phyloP scores from a whole-genome alignment of 306 rosid genomes.

The Hippophae rhamnoides region DNA sequence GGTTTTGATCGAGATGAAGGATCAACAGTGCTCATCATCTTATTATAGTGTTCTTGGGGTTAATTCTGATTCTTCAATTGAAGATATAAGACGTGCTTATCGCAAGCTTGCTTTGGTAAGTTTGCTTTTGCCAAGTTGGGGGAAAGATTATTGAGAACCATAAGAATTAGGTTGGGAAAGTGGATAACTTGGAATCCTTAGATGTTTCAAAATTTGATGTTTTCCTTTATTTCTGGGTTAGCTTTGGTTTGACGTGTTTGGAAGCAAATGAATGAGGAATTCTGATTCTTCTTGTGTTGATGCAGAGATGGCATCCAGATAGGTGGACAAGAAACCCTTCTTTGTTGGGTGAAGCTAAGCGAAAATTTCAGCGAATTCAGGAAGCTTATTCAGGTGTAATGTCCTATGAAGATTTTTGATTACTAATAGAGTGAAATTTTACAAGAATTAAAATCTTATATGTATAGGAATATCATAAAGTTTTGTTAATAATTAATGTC shows the following conservation, averaged over 20 bases:
- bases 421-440: too few relatives aligned
- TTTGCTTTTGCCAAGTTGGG: background rate
- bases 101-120: conserved; percentile 70
- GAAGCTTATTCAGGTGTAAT: conserved; percentile 70
- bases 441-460: too few relatives aligned
- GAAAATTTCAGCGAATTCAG: conserved; percentile 65
- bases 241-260: background rate
- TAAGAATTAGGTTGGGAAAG: too few relatives aligned
- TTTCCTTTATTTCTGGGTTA: background rate
- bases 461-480: background rate
- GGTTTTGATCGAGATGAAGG: conserved; percentile 25
- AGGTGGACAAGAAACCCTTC: conserved; percentile 56
- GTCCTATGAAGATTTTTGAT: background rate
- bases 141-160: background rate
- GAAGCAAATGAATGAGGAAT: background rate
- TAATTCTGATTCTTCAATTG: conserved; percentile 29
- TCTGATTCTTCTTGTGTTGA: background rate
- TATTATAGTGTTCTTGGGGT: conserved; percentile 68
- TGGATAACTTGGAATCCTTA: too few relatives aligned
- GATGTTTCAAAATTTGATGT: background rate
- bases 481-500: background rate
- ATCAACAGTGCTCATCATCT: conserved; percentile 9
- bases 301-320: conserved; percentile 90
- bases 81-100: conserved; percentile 71
- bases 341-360: conserved; percentile 44